A percentile compares a stretch with the other conserved stretches of the same genome.
phyloP scores from a whole-genome alignment of 192 early-diverging fungal species.

The Rhizoclosmatium sp. region DNA sequence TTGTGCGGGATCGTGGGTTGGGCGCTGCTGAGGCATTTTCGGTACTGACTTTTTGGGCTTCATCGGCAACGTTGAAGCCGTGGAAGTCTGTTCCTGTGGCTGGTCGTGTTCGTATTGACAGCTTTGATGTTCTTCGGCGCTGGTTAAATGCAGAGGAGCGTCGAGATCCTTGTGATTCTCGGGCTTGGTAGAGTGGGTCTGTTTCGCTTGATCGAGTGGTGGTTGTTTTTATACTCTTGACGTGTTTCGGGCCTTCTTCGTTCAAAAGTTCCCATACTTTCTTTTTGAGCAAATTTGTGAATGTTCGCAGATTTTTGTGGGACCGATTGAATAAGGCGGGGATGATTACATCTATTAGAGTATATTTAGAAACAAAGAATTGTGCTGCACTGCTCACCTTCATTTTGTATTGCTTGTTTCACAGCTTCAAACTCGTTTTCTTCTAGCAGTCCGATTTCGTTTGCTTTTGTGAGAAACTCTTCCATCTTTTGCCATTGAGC shows the following conservation, averaged over 20 bases:
- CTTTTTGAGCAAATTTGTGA: background rate
- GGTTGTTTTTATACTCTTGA: background rate
- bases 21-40: no score
- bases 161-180: no score
- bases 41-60: no score
- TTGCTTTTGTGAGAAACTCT: background rate
- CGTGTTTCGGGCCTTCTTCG: background rate
- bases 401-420: background rate
- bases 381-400: no score
- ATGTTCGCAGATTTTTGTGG: background rate
- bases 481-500: slow-evolving; percentile 15
- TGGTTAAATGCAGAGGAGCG: no score
- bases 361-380: no score
- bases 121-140: background rate
- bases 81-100: background rate
- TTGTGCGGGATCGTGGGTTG: no score
- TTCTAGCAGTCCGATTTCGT: background rate
- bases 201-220: no score
- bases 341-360: background rate
- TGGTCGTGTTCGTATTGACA: background rate
- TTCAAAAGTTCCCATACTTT: background rate
- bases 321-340: background rate
- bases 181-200: no score
- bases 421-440: background rate
- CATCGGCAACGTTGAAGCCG: background rate